Conservation (phyloP, 148 eudicot genomes). For the Cornus controversa region DNA sequence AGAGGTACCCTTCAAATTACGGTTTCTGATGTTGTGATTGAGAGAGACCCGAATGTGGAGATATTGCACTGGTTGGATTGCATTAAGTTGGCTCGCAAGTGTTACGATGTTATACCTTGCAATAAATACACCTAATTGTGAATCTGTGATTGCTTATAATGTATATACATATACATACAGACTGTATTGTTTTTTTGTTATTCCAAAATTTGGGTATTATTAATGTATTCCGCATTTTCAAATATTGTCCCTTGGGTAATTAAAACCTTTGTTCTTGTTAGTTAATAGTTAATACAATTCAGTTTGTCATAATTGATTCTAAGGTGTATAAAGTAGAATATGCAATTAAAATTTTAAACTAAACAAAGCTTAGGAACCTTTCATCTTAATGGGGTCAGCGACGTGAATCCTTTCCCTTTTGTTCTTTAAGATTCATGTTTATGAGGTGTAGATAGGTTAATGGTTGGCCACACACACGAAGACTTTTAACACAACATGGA, state of each 20-base stretch:
- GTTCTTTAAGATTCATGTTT: too few relatives aligned
- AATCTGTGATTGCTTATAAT: not conserved
- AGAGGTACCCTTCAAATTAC: slow-evolving; percentile 71
- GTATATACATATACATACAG: not conserved
- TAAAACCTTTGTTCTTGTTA: too few relatives aligned
- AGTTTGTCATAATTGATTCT: not conserved
- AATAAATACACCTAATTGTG: not conserved
- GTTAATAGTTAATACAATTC: not conserved
- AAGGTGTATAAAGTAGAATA: not conserved
- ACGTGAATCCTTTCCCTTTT: too few relatives aligned
- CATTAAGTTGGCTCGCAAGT: slow-evolving; percentile 39
- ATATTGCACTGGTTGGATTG: slow-evolving; percentile 89
- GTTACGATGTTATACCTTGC: slow-evolving; percentile 24
- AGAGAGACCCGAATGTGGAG: slow-evolving; percentile 70
- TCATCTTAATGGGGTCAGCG: not conserved
- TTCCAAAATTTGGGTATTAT: not conserved
- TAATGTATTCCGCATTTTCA: not conserved
- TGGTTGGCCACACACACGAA: too few relatives aligned
- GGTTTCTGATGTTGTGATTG: slow-evolving; percentile 68
- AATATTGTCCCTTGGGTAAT: not conserved
- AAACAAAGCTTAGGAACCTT: not conserved
- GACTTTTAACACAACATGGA: too few relatives aligned
- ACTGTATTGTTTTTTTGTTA: not conserved
- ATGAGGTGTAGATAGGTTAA: too few relatives aligned
- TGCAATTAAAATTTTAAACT: too few relatives aligned